A percentile compares a stretch with the other conserved stretches of the same genome.
These are phyloP conservation scores for Phytophthora agathidicida DNA, from an alignment of 352 stramenopile species.

Conservation along the genomic window DNA sequence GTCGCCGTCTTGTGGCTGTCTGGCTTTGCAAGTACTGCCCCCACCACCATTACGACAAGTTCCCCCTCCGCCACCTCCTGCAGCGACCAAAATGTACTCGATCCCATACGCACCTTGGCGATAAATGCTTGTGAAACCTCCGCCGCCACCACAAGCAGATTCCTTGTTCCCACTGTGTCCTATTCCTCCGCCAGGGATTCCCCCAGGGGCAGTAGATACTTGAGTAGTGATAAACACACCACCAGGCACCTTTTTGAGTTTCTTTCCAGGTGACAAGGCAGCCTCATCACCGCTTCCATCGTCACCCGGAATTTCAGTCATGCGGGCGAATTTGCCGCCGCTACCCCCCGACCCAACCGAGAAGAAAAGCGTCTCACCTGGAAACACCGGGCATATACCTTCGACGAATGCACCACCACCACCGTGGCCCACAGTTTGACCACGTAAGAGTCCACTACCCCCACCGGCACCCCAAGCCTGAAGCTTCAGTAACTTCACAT, in stretches of 20 bases:
- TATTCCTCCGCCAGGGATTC: constrained; percentile 54
- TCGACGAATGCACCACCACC: constrained; percentile 78
- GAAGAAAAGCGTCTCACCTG: constrained; percentile 76
- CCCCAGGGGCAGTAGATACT: constrained; percentile 50
- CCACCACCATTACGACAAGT: constrained; percentile 68
- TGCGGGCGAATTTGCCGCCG: constrained; percentile 47
- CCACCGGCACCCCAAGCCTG: constrained; percentile 77
- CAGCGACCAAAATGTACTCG: constrained; percentile 73
- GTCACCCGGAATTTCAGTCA: constrained; percentile 41
- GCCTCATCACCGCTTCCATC: constrained; percentile 12
- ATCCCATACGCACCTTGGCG: constrained; percentile 65
- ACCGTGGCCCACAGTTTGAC: constrained; percentile 55
- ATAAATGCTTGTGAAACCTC: constrained; percentile 77
- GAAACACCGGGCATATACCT: constrained; percentile 56
- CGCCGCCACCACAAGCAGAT: constrained; percentile 65
- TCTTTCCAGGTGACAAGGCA: no score
- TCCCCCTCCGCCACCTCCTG: constrained; percentile 67
- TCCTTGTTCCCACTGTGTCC: constrained; percentile 77
- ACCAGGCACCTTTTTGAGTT: constrained; percentile 23
- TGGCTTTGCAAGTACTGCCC: constrained; percentile 35
- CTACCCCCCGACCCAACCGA: constrained; percentile 54
- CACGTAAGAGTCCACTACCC: constrained; percentile 63
- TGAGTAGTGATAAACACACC: constrained; percentile 44
- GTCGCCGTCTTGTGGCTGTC: constrained; percentile 37
- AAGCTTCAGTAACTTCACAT: constrained; percentile 67